Evolutionary conservation across 495 filamentous ascomycete species (phyloP).

Genomic region (Aspergillus incahuasiensis): DNA sequence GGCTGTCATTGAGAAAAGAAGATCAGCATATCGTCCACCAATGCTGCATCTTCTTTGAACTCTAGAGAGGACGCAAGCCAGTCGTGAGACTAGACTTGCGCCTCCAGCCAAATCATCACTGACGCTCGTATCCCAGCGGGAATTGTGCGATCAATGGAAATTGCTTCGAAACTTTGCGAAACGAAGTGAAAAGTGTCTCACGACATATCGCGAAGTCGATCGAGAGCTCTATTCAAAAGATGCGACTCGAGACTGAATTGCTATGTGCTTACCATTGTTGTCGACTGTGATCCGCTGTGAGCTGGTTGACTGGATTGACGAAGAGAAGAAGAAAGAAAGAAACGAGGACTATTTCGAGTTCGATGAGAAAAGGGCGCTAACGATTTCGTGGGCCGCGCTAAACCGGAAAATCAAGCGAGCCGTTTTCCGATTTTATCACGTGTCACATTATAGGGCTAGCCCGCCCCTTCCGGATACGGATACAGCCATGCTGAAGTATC

Average conservation of each 20-base stretch:
- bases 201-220: conserved; percentile 35
- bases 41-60: conserved; percentile 76
- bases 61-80: conserved; percentile 73
- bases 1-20: conserved; percentile 99
- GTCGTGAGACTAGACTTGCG: conserved; percentile 50
- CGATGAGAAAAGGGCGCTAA: conserved; percentile 18
- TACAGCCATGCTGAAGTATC: not conserved
- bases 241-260: conserved; percentile 20
- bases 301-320: conserved; percentile 43
- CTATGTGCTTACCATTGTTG: conserved; percentile 49
- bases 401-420: conserved; percentile 20
- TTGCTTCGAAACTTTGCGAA: conserved; percentile 37
- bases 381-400: conserved; percentile 38
- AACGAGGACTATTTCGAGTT: conserved; percentile 20
- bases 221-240: conserved; percentile 24
- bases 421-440: conserved; percentile 5
- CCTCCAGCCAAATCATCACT: conserved; percentile 85
- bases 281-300: conserved; percentile 43
- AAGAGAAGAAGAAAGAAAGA: conserved; percentile 25
- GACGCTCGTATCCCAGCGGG: conserved; percentile 38
- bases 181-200: conserved; percentile 31
- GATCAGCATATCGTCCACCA: conserved; percentile 87
- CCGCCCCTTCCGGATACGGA: conserved; percentile 1
- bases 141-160: conserved; percentile 35
- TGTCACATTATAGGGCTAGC: conserved; percentile 19